Base-by-base conservation (phyloP, 805 yeast species). In the Pichia deserticola region DNA sequence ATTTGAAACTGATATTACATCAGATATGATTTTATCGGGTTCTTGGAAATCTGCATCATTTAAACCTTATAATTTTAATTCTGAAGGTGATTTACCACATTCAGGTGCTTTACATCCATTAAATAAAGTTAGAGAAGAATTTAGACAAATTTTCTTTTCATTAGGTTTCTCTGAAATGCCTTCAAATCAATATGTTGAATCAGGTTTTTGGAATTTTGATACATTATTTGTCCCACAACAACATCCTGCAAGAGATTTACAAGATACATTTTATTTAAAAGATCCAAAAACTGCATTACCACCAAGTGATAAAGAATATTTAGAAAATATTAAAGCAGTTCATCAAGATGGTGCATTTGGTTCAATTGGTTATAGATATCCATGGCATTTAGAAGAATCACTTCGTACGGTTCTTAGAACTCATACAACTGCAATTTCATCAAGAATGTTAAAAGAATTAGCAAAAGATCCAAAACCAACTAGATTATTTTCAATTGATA, bases 91-190 rank as follows among this genome's bases (percentile, higher is more conserved):
- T 42, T 72, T 75, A 55, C 92, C 97, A 45, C 74, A 72, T 39
- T 78, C 95, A 29, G 99, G 99, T 65, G 96, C 98, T 43, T 76
- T 93, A 60, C 99, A 93, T 70, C 99, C 99, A 36, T 78, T 93
- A 62, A 89, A 82, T 75, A 93, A 93, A 70, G 98, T 93, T 52
- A 82, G 97, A 64, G 97, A 92, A 70, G 99, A 93, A 70, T 93
- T 93, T 73, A 81, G 99, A 73, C 96, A 90, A 69, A 92, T 93
- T 64, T 93, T 93, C 81, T 92, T 93, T 73, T 82, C 93, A 37
- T 82, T 93, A 90, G 99, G 99, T 7, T 93, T 93, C 82, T 82
- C 93, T 32, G 99, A 93, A 73, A 93, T 93, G 99, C 97, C 99
- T 53, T 85, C 99, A 29, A 92, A 92, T 69, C 97, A 92, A 69